Evolutionary conservation across 352 stramenopile genomes (phyloP), one percentile per base, ranked within the genome.

Genomic region (Phytophthora lateralis): DNA sequence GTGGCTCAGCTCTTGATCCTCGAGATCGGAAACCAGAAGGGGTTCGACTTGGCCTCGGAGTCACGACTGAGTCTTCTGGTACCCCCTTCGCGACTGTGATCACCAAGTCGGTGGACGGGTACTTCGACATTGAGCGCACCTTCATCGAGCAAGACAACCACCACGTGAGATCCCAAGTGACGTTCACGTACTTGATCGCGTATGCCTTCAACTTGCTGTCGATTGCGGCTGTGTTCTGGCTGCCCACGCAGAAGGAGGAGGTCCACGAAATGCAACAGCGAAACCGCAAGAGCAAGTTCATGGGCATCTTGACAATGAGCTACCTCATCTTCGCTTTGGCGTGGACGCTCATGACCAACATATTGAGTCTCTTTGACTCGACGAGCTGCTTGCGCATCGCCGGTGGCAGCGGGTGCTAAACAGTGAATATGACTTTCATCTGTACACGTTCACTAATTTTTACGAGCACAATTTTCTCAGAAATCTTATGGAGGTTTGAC

Each of bases 331-430:
- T 85, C 68, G 42, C 49, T 15, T 53, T 85, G 26, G 26, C 39
- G 14, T 85, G 73, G 73, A 77, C 73, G 17, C 27, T 85, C 39
- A 82, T 76, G 68, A 82, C 69, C 34, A 85, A 85, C 54, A 51
- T 85, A 30, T 43, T 88, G 10, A 77, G 67, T 32, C 43, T 85
- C 14, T 81, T 60, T 24, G 59, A 73, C 12, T 71, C 63, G 6
- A 86, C 78, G 11, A 69, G 60, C 32, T 82, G 74, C 24, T 49
- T 82, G 6, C 60, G 67, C 15, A 82, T 80, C 37, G 70, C 71
- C 14, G 75, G 75, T 17, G 71, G 75, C 20, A 79, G 26, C 15
- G 68, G 73, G 4, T 82, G 52, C 41, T 60, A 43, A 42, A 2
- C n/a, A 17, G 30, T 37, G 12, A 37, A 37, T 15, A 24, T 24